Evolutionary conservation across 169 alveolate genomes (phyloP), one percentile per base, ranked within the genome.

Genomic region (Plasmodium gallinaceum): DNA sequence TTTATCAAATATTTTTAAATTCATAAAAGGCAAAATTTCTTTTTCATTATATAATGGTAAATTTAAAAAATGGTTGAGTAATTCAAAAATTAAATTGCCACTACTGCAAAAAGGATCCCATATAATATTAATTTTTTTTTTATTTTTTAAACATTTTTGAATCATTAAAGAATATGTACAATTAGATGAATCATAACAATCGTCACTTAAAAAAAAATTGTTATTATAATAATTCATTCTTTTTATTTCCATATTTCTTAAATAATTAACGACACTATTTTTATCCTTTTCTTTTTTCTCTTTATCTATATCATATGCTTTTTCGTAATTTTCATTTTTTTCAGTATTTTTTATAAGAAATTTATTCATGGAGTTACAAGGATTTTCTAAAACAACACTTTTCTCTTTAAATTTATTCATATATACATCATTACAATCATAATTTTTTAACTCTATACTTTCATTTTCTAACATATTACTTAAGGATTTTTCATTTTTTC

Each of bases 41-140:
- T 80, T 43, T n/a, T 80, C 61, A 39, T 48, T 65, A 65, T 68
- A 80, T 20, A 80, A 66, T 43, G 90, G 90, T 3, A 80, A 48
- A 32, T 71, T 69, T 22, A 80, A 42, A 18, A 80, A 52, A 80
- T 61, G 66, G 52, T 20, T 66, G 8, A 65, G 8, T 22, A 68
- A 65, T 61, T 80, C 90, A 58, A 80, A 80, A 16, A 80, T 80
- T 39, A 80, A 60, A 61, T 62, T 80, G 8, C 90, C 90, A 68
- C 51, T 66, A 37, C 76, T 37, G 46, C 90, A 80, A 72, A 80
- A 80, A 22, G 90, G 90, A 32, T 80, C 90, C 90, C 90, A 80
- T 52, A 80, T 65, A 8, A 80, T 45, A 20, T 80, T 80, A 39
- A 80, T 60, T 5, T 62, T 57, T 46, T 66, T 80, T 60, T 24